Evolutionary conservation across 2,329 filamentous ascomycete species (phyloP).

Genomic region (Tolypocladium guangdongense): DNA sequence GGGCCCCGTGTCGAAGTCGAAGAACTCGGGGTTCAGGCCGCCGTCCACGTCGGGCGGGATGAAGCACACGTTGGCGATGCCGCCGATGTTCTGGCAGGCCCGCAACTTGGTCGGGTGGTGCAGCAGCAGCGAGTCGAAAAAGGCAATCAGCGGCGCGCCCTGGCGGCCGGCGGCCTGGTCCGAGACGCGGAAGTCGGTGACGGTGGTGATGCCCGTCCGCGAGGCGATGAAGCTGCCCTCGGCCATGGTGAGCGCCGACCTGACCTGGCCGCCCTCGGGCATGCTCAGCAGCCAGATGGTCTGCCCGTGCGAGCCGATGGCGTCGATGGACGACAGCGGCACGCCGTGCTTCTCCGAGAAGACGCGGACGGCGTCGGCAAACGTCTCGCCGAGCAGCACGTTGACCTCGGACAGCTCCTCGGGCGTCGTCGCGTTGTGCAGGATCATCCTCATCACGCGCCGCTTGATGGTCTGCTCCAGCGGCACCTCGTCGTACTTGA

Average conservation of each 20-base stretch:
- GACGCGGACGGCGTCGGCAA: slow-evolving; percentile 37
- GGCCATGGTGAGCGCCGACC: slow-evolving; percentile 42
- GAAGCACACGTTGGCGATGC: slow-evolving; percentile 51
- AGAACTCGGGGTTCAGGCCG: not conserved
- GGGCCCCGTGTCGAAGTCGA: slow-evolving; percentile 45
- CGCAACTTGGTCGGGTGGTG: slow-evolving; percentile 43
- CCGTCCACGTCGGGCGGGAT: slow-evolving; percentile 32
- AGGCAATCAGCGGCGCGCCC: slow-evolving; percentile 37
- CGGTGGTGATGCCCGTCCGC: slow-evolving; percentile 45
- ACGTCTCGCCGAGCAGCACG: slow-evolving; percentile 43
- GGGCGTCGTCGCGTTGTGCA: slow-evolving; percentile 39
- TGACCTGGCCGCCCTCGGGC: slow-evolving; percentile 34
- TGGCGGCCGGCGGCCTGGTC: slow-evolving; percentile 37
- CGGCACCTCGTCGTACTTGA: slow-evolving; percentile 46
- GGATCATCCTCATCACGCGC: slow-evolving; percentile 45
- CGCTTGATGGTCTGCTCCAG: slow-evolving; percentile 42
- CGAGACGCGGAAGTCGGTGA: slow-evolving; percentile 40
- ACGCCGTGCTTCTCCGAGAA: slow-evolving; percentile 36
- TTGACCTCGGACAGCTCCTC: slow-evolving; percentile 46
- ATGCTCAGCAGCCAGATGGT: slow-evolving; percentile 46
- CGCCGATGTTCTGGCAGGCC: slow-evolving; percentile 50
- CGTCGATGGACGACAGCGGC: slow-evolving; percentile 35
- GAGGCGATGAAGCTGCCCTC: slow-evolving; percentile 44
- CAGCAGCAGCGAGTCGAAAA: slow-evolving; percentile 38
- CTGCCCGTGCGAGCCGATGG: slow-evolving; percentile 46